Evolutionary conservation across 139 green algal genomes (phyloP), one percentile per base, ranked within the genome.

Genomic region (Tetradesmus obliquus): DNA sequence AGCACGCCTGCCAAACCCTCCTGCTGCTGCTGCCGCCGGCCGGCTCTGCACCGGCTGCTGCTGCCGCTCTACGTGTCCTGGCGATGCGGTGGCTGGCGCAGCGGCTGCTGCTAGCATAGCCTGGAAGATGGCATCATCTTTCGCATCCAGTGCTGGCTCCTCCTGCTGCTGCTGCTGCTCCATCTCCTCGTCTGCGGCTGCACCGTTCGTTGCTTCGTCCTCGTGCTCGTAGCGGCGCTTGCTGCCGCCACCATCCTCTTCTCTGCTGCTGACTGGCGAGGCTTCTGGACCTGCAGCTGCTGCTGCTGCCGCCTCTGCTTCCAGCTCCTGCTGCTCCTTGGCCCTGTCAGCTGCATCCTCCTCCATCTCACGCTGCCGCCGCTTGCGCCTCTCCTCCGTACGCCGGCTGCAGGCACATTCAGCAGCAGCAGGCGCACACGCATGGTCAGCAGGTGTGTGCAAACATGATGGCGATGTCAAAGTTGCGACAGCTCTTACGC

Each of bases 331-430:
- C 79, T 87, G 72, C 72, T 91, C 87, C 54, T 84, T 84, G 10
- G n/a, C 74, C 22, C 84, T 74, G 62, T 90, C 92, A 57, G 89
- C 91, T 3, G 66, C 79, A 79, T 97, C 95, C 66, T 94, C 92
- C 24, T 92, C 71, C 57, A 93, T 89, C 92, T 97, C 96, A 53
- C 87, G 54, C 54, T 93, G 84, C 9, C 96, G 93, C 83, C 89
- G 88, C 60, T 94, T 94, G 81, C 92, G 91, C 1, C 96, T 94
- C 24, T 95, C 95, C 62, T 92, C 72, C 0, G 87, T 90, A 1
- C 93, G 92, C 62, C 93, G 94, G 87, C 95, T 97, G 93, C 86
- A 89, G 58, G 17, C 72, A 82, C 17, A 8, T 8, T 20, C 3
- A 55, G 22, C 53, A 53, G 88, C 62, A 79, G 79, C 57, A 86